Evolutionary conservation across 352 stramenopile species (phyloP), one percentile per base, ranked within the genome.

Genomic region (Pythium aphanidermatum): DNA sequence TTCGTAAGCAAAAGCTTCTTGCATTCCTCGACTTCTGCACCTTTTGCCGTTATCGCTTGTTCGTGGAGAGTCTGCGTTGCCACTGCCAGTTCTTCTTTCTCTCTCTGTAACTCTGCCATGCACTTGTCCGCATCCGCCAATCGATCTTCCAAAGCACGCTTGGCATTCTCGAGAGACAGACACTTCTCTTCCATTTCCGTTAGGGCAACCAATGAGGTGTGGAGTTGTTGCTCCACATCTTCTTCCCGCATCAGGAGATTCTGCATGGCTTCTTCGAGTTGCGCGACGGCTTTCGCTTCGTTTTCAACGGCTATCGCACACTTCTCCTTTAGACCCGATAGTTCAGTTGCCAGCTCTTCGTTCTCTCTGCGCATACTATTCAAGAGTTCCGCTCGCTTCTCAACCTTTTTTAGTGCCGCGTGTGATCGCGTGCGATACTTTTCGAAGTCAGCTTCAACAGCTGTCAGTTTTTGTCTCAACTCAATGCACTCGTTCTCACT

Each of bases 331-430:
- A 45, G 10, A 5, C 34, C 26, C 17, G 11, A 27, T 9, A 43
- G 27, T 13, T 33, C 16, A 11, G 32, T 14, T 4, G 27, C 17
- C 16, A 88, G 43, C 23, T 29, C 33, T 23, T 85, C 74, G 17
- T 87, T 89, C 41, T 86, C 79, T 26, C 80, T 86, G 13, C 68
- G 70, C 79, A 89, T 92, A 11, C 66, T 65, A 36, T 92, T 92
- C 23, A 92, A 60, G 14, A 92, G 45, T 45, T 89, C 76, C 9
- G 77, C 70, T 21, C 80, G 70, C 45, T 85, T 89, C 51, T 92
- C 80, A 28, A 89, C 67, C 48, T 90, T 90, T 54, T 89, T 90
- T 3, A 92, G 43, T 2, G 80, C 80, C 2, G 80, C 66, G 35
- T 85, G 77, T 8, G 75, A 86, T 12, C 72, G 62, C 27, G 63